Evolutionary conservation across 345 rosid species (phyloP).

Genomic region (Raphanus sativus): DNA sequence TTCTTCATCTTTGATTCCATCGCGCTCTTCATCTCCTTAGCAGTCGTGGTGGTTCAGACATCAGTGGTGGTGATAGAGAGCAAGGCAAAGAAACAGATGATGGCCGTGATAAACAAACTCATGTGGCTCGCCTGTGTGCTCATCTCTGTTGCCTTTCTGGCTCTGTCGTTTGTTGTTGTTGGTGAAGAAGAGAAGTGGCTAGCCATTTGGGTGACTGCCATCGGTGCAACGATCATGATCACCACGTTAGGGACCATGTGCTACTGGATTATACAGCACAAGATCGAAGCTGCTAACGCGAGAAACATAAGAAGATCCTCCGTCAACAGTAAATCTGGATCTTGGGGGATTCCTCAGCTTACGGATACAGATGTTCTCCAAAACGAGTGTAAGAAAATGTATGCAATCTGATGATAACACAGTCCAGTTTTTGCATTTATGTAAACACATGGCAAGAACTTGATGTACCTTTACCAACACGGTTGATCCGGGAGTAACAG

Average conservation of each 20-base stretch:
- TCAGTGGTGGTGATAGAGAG: constrained; percentile 85
- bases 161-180: constrained; percentile 75
- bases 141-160: constrained; percentile 67
- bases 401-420: constrained; percentile 58
- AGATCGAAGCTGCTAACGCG: constrained; percentile 65
- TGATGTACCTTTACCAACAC: constrained; percentile 11
- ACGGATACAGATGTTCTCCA: constrained; percentile 65
- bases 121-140: constrained; percentile 92
- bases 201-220: constrained; percentile 68
- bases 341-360: constrained; percentile 54
- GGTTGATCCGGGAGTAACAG: no score
- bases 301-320: constrained; percentile 66
- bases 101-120: constrained; percentile 82
- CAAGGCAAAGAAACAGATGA: constrained; percentile 89
- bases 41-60: constrained; percentile 86
- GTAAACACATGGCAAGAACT: not conserved
- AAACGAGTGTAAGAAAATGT: constrained; percentile 72
- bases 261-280: constrained; percentile 76
- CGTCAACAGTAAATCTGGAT: constrained; percentile 58
- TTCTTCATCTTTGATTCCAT: constrained; percentile 40
- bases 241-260: constrained; percentile 83
- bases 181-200: constrained; percentile 67
- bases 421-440: not conserved
- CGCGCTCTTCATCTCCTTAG: constrained; percentile 84
- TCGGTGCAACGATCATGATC: constrained; percentile 76